Conservation (phyloP, 306 rosid species). For the Dicorynia guianensis region DNA sequence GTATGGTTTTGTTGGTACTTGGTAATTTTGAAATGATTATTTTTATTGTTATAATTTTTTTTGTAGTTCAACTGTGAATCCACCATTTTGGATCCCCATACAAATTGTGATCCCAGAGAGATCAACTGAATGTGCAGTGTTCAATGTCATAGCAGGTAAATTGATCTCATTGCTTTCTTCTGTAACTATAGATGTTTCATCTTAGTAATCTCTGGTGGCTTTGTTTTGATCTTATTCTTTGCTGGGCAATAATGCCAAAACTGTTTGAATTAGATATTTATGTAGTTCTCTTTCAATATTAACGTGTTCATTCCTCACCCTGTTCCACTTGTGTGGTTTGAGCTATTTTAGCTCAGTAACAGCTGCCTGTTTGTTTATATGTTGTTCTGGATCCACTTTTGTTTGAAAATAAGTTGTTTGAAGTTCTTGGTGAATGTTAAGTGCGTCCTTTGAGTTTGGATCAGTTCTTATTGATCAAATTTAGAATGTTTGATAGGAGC, state of each 20-base stretch:
- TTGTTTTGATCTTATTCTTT: conserved; percentile 40
- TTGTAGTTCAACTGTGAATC: conserved; percentile 72
- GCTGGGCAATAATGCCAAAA: conserved; percentile 12
- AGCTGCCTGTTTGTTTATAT: no score
- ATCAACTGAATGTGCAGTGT: conserved; percentile 89
- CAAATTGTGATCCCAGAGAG: conserved; percentile 94
- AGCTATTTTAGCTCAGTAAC: no score
- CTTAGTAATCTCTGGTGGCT: conserved; percentile 3
- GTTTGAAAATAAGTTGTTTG: no score
- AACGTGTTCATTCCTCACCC: conserved; percentile 1
- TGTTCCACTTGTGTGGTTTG: background rate
- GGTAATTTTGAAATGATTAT: conserved; percentile 31
- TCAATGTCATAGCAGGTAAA: conserved; percentile 91
- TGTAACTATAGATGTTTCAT: conserved; percentile 18
- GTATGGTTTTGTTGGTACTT: conserved; percentile 18
- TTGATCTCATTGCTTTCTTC: conserved; percentile 39
- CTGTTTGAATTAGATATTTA: conserved; percentile 18
- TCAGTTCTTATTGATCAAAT: no score
- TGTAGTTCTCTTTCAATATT: conserved; percentile 9
- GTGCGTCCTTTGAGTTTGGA: no score
- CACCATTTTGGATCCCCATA: conserved; percentile 97
- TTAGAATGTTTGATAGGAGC: no score
- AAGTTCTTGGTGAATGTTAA: no score
- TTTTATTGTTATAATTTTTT: conserved; percentile 25
- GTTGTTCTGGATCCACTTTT: no score